These are phyloP conservation scores for Hypoxylon sp. DNA, from an alignment of 2,329 filamentous ascomycete species.

Conservation along the genomic window DNA sequence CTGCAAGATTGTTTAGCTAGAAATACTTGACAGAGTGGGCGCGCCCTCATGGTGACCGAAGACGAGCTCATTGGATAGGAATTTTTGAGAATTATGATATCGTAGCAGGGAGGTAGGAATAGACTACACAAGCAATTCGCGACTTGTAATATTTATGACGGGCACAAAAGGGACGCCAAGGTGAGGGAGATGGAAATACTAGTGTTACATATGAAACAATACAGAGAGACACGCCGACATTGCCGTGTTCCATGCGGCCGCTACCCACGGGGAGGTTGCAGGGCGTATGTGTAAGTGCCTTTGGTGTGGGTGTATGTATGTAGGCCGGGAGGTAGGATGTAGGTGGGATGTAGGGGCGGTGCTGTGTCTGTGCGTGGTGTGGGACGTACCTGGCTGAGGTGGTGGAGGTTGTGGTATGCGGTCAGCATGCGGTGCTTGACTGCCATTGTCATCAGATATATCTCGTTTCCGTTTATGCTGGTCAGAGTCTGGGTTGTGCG, in stretches of 20 bases:
- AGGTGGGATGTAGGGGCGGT: no score
- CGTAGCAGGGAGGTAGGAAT: constrained; percentile 2
- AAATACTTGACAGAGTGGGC: constrained; percentile 8
- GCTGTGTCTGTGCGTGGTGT: constrained; percentile 10
- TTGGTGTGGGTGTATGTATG: constrained; percentile 25
- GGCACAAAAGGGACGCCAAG: constrained; percentile 8
- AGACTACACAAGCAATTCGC: constrained; percentile 8
- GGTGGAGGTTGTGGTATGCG: constrained; percentile 55
- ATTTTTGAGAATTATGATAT: background rate
- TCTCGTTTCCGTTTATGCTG: constrained; percentile 59
- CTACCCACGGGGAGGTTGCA: constrained; percentile 14
- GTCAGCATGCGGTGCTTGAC: constrained; percentile 49
- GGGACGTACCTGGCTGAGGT: constrained; percentile 55
- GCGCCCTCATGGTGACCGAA: constrained; percentile 8
- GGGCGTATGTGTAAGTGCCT: constrained; percentile 13
- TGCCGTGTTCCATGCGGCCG: constrained; percentile 5
- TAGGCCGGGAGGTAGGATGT: background rate
- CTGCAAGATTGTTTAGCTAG: constrained; percentile 42
- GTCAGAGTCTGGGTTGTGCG: constrained; percentile 53
- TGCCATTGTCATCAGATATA: constrained; percentile 52
- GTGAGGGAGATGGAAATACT: background rate
- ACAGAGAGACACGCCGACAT: constrained; percentile 6
- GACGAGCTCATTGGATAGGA: constrained; percentile 11
- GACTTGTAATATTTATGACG: background rate
- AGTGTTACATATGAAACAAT: constrained; percentile 28